Evolutionary conservation across 2,329 filamentous ascomycete species (phyloP), one percentile per base, ranked within the genome.

Genomic region (Chalaropsis thielavioides): DNA sequence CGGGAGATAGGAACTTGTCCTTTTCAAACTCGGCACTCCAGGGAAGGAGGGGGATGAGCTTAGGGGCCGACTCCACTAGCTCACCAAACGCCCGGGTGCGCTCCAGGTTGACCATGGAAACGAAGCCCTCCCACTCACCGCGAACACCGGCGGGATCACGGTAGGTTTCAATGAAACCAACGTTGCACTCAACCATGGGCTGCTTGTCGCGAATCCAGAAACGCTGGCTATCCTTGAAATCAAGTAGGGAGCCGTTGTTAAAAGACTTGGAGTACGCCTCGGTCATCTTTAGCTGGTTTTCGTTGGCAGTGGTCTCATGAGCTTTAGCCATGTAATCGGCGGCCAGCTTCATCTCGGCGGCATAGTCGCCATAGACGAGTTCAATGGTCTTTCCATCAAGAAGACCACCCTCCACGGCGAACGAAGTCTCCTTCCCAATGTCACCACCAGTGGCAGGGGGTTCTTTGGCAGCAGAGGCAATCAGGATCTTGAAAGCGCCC

Each of bases 11-110:
- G 75, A 99, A 99, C 72, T 88, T 91, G 78, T 96, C 92, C 76
- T 97, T 97, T 73, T 99, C 94, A 69, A 97, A 99, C 0, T 90
- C 88, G 59, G 83, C 82, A 43, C 80, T 78, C 94, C 94, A 99
- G 0, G 94, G 94, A 15, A 99, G 78, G 68, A 95, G 84, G 6
- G 91, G 90, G 62, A 99, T 96, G 72, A 96, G 86, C 58, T 79
- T 79, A 11, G 91, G 88, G 0, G 94, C 92, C 31, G 86, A 86
- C 22, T 86, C 81, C 3, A 97, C 94, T 1, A 97, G 83, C 69
- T 88, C 87, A 7, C 87, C 88, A 72, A 97, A 97, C 0, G 92
- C 90, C 66, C 83, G 83, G 0, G 92, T 99, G 22, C 92, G 86
- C 74, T 96, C 92, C 72, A 76, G 65, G 61, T 69, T 69, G 24